A percentile compares a stretch with the other conserved stretches of the same genome.
Evolutionary conservation across 2,329 filamentous ascomycete genomes (phyloP).

Genomic region (Calonectria pseudoturangicola): DNA sequence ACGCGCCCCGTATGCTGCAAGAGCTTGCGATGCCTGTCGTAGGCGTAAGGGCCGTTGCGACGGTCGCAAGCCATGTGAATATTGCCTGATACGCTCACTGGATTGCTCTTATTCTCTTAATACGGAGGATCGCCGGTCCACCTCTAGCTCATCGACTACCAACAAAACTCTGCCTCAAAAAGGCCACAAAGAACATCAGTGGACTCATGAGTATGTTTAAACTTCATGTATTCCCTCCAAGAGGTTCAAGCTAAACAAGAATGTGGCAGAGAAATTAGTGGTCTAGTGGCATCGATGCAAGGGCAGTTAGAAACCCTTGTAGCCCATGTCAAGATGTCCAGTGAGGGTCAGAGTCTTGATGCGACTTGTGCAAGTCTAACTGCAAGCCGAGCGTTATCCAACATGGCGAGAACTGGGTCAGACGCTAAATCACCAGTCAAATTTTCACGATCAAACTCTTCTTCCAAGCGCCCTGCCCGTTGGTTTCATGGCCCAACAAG

Average conservation of each 20-base stretch:
- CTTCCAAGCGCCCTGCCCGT: background rate
- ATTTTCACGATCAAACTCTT: background rate
- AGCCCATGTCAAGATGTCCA: conserved; percentile 15
- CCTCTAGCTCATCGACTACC: background rate
- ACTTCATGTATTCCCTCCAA: background rate
- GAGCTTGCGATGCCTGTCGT: conserved; percentile 21
- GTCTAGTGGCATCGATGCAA: conserved; percentile 13
- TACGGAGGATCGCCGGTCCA: background rate
- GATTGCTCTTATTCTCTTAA: conserved; percentile 18
- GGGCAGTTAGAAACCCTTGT: conserved; percentile 17
- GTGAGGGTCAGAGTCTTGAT: background rate
- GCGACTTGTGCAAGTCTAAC: background rate
- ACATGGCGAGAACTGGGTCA: background rate
- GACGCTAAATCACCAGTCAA: conserved; percentile 1
- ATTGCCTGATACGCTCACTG: background rate
- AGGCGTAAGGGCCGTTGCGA: conserved; percentile 24
- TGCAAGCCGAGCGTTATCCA: background rate
- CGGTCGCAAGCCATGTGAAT: conserved; percentile 16
- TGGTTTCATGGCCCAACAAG: conserved; percentile 14
- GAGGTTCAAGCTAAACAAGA: background rate
- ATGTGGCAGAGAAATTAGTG: background rate
- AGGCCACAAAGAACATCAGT: background rate
- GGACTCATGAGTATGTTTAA: conserved; percentile 1
- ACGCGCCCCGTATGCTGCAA: conserved; percentile 8
- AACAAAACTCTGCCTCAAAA: background rate